Evolutionary conservation across 139 green algal species (phyloP), one percentile per base, ranked within the genome.

Genomic region (Coelastrella sp.): DNA sequence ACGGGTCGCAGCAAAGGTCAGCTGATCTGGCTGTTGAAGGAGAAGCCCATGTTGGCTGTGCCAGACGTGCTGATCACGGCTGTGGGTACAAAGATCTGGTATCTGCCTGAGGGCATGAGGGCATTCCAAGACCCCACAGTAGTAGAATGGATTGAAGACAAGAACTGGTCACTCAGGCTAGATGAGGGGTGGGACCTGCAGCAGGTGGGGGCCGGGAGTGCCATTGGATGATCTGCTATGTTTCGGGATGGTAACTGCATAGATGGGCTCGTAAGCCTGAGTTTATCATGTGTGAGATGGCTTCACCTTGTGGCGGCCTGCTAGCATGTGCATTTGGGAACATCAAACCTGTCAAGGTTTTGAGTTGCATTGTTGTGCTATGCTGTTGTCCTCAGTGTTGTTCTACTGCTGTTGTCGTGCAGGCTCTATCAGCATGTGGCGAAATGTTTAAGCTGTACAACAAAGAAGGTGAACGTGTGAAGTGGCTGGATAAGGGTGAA

Each of bases 21-120:
- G 92, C 98, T 98, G 58, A 93, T 93, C 74, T 90, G 84, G 8
- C 93, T 99, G 77, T 90, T 97, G 58, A 90, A 95, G 64, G 88
- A 95, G 73, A 97, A 97, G 77, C 94, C 93, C 11, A 89, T 93
- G 47, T 92, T 99, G 80, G 94, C 97, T 6, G 82, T 97, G 59
- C 97, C 97, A 0, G 96, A 99, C 80, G 95, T 95, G 17, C 90
- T 98, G 56, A 96, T 99, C 86, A 97, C 95, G 17, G 97, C 97
- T 20, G 97, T 99, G 65, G 97, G 97, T 8, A 99, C 97, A 23
- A 98, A 98, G 94, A 95, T 97, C 32, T 97, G 95, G 89, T 92
- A 97, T 90, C 91, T 97, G 59, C 92, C 94, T 88, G 90, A 92
- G 23, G 88, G 94, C 89, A 91, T 89, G 54, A 81, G 92, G 68